Evolutionary conservation across 2,329 filamentous ascomycete genomes (phyloP), one percentile per base, ranked within the genome.

Genomic region (Aspergillus amoenus): DNA sequence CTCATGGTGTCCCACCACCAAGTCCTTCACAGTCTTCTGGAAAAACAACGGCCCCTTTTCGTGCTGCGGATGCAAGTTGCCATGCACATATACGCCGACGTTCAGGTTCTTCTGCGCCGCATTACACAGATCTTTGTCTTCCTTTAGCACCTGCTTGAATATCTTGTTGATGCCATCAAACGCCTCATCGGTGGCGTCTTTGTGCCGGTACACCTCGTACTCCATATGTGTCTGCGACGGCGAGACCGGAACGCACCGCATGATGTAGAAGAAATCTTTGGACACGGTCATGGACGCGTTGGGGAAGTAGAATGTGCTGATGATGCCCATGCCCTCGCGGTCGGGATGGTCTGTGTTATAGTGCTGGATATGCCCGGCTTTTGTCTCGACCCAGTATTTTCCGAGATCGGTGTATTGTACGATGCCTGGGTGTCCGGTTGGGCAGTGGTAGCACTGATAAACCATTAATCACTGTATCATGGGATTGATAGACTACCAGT

Each of bases 141-240:
- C 85, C 1, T 79, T 79, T 81, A 87, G 82, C 70, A 87, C 80
- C 34, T 82, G 80, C 72, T 86, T 85, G 77, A 86, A 87, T 60
- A 84, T 81, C 52, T 79, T 69, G 68, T 78, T 80, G 69, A 87
- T 82, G 45, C 76, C 66, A 4, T 79, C 71, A 65, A 88, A 88
- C 53, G 85, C 80, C 34, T 82, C 81, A 32, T 86, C 80, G 15
- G 75, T 78, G 1, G 84, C 79, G 65, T 81, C 71, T 68, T 83
- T 84, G 77, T 87, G 82, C 56, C 84, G 79, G 76, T 80, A 88
- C 40, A 88, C 82, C 66, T 88, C 84, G 70, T 87, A 87, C 61
- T 78, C 77, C 79, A 88, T 86, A n/a, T 74, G 73, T 5, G 78
- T 81, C 43, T 74, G 79, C 44, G 73, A 78, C 0, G 84, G 76